Evolutionary conservation across 257 asterid species (phyloP).

Genomic region (Anisodus acutangulus): DNA sequence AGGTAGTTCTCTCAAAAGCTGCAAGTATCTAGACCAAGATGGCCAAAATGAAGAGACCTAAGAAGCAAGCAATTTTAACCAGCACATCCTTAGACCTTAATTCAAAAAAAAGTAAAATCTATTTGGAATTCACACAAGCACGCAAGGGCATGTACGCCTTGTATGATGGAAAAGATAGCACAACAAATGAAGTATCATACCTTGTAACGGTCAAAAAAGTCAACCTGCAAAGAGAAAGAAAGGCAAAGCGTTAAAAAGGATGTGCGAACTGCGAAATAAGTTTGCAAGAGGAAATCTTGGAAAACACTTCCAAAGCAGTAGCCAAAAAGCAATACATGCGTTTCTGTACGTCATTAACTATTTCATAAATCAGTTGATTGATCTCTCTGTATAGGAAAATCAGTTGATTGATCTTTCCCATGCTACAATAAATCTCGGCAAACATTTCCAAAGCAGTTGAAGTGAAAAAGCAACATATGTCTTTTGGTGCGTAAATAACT

Average conservation of each 20-base stretch:
- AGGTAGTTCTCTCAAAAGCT: conserved; percentile 25
- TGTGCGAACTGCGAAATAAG: conserved; percentile 19
- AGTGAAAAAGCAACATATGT: background rate
- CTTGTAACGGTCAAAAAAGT: conserved; percentile 91
- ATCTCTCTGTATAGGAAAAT: background rate
- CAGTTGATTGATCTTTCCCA: conserved; percentile 18
- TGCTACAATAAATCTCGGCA: conserved; percentile 3
- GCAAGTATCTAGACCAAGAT: conserved; percentile 13
- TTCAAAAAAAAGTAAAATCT: conserved; percentile 18
- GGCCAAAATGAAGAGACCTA: conserved; percentile 14
- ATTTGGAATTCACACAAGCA: conserved; percentile 17
- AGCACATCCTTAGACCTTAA: conserved; percentile 10
- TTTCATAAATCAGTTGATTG: conserved; percentile 14
- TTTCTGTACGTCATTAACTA: background rate
- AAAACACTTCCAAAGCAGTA: background rate
- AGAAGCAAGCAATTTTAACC: conserved; percentile 11
- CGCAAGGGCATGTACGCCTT: background rate
- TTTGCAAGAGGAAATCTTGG: conserved; percentile 9
- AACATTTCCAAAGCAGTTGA: conserved; percentile 8
- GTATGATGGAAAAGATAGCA: background rate
- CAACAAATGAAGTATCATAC: conserved; percentile 45
- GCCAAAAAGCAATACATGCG: background rate
- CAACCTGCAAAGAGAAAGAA: conserved; percentile 65
- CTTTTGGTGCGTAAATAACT: conserved; percentile 8
- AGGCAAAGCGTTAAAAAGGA: conserved; percentile 35